These are phyloP conservation scores for Cynanchum wilfordii DNA, from an alignment of 257 asterid species.

Conservation along the genomic window DNA sequence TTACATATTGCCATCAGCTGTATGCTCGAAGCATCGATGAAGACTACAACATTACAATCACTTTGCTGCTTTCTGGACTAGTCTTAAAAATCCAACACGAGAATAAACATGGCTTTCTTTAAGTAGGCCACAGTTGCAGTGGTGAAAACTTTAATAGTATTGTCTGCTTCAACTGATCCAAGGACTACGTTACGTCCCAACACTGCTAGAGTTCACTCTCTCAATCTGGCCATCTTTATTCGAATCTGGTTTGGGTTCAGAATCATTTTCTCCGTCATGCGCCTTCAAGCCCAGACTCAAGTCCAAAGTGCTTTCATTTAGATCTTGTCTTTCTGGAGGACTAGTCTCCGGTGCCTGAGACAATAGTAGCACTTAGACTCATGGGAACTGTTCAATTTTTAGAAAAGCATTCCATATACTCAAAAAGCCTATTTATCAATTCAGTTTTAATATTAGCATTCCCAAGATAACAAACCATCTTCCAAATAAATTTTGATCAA, in stretches of 20 bases:
- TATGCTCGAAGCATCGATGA: conserved; percentile 9
- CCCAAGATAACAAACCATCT: background rate
- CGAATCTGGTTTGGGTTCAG: conserved; percentile 34
- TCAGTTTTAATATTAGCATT: background rate
- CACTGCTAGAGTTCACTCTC: conserved; percentile 1
- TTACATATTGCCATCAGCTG: conserved; percentile 12
- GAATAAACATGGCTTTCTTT: background rate
- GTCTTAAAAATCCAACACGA: background rate
- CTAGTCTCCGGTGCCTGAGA: conserved; percentile 38
- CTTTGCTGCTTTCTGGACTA: background rate
- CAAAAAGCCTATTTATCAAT: background rate
- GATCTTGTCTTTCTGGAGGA: conserved; percentile 54
- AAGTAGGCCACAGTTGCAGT: background rate
- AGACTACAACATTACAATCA: conserved; percentile 14
- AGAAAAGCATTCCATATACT: background rate
- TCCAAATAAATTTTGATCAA: background rate
- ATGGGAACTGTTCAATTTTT: background rate
- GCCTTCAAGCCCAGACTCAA: conserved; percentile 73
- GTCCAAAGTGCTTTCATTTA: conserved; percentile 73
- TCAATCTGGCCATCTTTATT: conserved; percentile 24
- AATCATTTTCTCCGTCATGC: conserved; percentile 37
- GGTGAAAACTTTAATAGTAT: background rate
- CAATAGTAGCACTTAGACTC: conserved; percentile 10
- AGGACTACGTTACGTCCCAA: background rate
- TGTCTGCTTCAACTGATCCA: conserved; percentile 1